phyloP scores from a whole-genome alignment of 176 grass and related monocot species.

The Triticum timopheevii region DNA sequence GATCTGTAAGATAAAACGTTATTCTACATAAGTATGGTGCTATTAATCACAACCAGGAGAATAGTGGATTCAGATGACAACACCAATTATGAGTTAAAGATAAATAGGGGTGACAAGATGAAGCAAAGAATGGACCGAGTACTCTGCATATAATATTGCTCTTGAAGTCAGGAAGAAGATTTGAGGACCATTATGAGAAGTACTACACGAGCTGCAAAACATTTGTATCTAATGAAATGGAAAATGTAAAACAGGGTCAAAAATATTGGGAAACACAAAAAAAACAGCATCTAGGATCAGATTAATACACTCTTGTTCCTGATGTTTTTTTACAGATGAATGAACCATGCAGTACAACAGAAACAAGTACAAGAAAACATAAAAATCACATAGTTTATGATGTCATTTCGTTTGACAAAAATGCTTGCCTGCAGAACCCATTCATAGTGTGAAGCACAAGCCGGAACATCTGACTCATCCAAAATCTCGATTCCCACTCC shows the following conservation, averaged over 20 bases:
- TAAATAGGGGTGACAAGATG: too few species aligned
- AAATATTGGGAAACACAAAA: too few species aligned
- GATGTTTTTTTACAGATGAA: neutral
- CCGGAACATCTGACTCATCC: slow-evolving; percentile 35
- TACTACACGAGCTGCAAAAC: neutral
- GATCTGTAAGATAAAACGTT: too few species aligned
- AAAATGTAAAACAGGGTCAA: neutral
- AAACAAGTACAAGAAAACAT: slow-evolving; percentile 5
- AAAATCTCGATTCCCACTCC: slow-evolving; percentile 42
- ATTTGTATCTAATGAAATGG: neutral
- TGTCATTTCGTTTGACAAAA: neutral
- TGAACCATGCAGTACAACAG: neutral
- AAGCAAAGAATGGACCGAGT: too few species aligned
- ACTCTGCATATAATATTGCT: neutral
- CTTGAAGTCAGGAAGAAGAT: slow-evolving; percentile 1
- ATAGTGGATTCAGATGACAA: too few species aligned
- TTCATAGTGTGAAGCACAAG: slow-evolving; percentile 43
- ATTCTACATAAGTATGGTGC: too few species aligned
- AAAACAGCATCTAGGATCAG: neutral
- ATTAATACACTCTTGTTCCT: neutral
- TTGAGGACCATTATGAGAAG: neutral
- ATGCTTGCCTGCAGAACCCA: slow-evolving; percentile 47
- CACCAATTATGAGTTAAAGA: too few species aligned
- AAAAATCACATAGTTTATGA: slow-evolving; percentile 1
- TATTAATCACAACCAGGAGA: too few species aligned